Evolutionary conservation across 306 rosid species (phyloP).

Genomic region (Biancaea sappan): DNA sequence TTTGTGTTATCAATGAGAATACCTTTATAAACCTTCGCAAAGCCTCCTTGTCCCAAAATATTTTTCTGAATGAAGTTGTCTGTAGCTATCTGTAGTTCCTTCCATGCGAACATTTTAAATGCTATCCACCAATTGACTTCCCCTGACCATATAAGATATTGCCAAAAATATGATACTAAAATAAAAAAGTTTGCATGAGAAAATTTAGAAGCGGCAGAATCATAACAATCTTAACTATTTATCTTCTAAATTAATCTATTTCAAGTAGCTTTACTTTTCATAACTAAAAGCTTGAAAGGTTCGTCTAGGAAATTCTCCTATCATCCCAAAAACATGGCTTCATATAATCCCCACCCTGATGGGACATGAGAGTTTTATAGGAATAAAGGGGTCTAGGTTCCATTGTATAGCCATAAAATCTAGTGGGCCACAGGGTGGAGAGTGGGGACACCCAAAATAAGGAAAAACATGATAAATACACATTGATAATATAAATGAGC

Average conservation of each 20-base stretch:
- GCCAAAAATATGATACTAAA: background rate
- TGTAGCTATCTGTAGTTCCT: constrained; percentile 86
- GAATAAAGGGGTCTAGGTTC: background rate
- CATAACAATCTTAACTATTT: background rate
- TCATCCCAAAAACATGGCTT: no score
- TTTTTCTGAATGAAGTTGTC: constrained; percentile 79
- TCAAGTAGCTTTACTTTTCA: background rate
- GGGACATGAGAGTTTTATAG: constrained; percentile 22
- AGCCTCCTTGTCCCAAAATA: constrained; percentile 95
- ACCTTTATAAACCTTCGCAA: constrained; percentile 95
- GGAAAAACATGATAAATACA: constrained; percentile 4
- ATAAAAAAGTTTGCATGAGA: background rate
- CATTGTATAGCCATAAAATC: no score
- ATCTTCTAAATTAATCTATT: constrained; percentile 9
- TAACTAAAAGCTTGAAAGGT: constrained; percentile 22
- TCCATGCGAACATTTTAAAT: constrained; percentile 78
- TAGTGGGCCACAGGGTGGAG: no score
- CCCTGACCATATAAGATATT: constrained; percentile 46
- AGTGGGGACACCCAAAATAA: no score
- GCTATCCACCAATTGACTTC: constrained; percentile 87
- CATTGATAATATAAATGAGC: background rate
- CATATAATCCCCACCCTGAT: background rate
- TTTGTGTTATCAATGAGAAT: constrained; percentile 70
- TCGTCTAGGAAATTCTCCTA: background rate
- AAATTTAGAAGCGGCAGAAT: constrained; percentile 15